Percentiles rank a stretch among this genome's conserved stretches.
Evolutionary conservation across 257 asterid genomes (phyloP).

Genomic region (Jacaranda mimosifolia): DNA sequence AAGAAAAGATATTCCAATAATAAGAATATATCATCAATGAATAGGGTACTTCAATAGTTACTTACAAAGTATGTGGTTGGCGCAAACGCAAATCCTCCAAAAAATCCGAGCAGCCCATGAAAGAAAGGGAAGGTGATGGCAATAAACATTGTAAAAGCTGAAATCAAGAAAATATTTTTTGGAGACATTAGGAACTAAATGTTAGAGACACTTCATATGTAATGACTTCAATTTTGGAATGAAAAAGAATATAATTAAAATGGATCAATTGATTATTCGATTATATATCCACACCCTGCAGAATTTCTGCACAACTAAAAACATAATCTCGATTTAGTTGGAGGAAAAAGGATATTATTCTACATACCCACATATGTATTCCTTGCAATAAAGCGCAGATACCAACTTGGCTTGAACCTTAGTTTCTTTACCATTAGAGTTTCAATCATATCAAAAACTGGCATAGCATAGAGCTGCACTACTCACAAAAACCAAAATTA

Average conservation of each 20-base stretch:
- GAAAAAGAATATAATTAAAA: too few relatives aligned
- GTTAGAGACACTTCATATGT: too few relatives aligned
- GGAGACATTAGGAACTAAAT: too few relatives aligned
- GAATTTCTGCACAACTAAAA: too few relatives aligned
- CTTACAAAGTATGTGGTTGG: constrained; percentile 52
- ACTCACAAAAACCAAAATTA: not conserved
- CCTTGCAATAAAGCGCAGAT: constrained; percentile 38
- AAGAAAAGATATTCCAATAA: too few relatives aligned
- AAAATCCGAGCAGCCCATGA: constrained; percentile 45
- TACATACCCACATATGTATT: constrained; percentile 40
- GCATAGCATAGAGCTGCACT: constrained; percentile 41
- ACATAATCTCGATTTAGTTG: too few relatives aligned
- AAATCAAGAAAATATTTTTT: not conserved
- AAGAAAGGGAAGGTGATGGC: constrained; percentile 51
- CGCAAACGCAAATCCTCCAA: constrained; percentile 51
- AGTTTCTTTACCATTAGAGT: constrained; percentile 39
- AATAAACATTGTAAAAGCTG: constrained; percentile 46
- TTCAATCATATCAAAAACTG: constrained; percentile 44
- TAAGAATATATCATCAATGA: too few relatives aligned
- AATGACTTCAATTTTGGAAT: too few relatives aligned
- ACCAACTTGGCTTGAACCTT: constrained; percentile 32
- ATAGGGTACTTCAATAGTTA: too few relatives aligned
- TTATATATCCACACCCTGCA: too few relatives aligned
- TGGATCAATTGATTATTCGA: too few relatives aligned
- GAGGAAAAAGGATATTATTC: too few relatives aligned